Evolutionary conservation across 768 basidiomycete genomes (phyloP).

Genomic region (Termitomyces sp.): DNA sequence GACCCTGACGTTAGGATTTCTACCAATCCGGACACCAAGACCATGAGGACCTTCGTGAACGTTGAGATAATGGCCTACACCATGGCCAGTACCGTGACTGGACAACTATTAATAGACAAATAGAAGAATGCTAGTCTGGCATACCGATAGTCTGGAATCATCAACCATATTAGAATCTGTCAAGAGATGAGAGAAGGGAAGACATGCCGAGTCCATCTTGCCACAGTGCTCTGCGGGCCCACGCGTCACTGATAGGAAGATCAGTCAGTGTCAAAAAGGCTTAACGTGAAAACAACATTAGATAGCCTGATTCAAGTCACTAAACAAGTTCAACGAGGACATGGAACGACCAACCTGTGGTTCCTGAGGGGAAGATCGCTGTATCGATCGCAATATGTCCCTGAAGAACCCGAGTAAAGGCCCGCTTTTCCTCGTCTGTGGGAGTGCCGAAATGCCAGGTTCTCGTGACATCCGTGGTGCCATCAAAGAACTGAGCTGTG

Average conservation of each 20-base stretch:
- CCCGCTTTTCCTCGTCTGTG: constrained; percentile 73
- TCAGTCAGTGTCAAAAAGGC: background rate
- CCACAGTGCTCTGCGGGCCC: constrained; percentile 78
- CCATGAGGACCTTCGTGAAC: constrained; percentile 87
- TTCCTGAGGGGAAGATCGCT: constrained; percentile 76
- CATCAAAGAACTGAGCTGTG: constrained; percentile 48
- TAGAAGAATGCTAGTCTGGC: background rate
- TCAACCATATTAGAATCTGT: background rate
- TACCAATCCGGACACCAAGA: constrained; percentile 53
- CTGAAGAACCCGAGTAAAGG: constrained; percentile 89
- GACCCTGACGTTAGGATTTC: background rate
- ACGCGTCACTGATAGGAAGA: constrained; percentile 57
- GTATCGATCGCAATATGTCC: constrained; percentile 89
- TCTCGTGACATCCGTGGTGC: constrained; percentile 92
- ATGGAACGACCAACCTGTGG: constrained; percentile 46
- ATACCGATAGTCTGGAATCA: constrained; percentile 51
- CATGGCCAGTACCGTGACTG: constrained; percentile 92
- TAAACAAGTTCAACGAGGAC: background rate
- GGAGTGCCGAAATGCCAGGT: constrained; percentile 93
- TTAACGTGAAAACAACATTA: constrained; percentile 33
- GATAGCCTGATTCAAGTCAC: constrained; percentile 35
- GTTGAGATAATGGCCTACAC: constrained; percentile 91
- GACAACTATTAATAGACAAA: constrained; percentile 1
- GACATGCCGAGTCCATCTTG: constrained; percentile 74
- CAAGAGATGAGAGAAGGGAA: background rate